Base-by-base conservation (phyloP, 2,329 filamentous ascomycete genomes). In the Penicillium sp. region DNA sequence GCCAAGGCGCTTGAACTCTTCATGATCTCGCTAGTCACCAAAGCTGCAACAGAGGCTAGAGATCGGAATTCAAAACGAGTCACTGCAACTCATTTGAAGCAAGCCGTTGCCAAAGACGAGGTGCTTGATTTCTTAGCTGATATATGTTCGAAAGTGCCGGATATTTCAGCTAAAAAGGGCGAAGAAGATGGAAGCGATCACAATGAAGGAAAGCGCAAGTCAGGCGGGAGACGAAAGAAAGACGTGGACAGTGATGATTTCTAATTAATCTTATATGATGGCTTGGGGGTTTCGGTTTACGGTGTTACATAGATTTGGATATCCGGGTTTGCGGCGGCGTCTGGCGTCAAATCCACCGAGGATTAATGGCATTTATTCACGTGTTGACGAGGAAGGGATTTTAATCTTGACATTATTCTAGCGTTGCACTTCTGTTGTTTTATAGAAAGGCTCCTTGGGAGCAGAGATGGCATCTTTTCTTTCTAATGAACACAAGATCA, bases 1-100 rank as follows among this genome's bases (percentile, higher is more conserved):
- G 90, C 90, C 64, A 97, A 97, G 78, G 94, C 94, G 16, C 81
- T 99, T 6, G 94, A 99, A 76, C 81, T 99, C 8, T 99, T 99
- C 71, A 99, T 99, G 94, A 91, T 97, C 61, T 87, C 90, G 43
- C 82, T 99, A 56, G 93, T 97, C 60, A 87, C 87, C 26, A 93
- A 92, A 70, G 91, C 92, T 57, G 91, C 94, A 48, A 84, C 88
- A 52, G 86, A 96, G 64, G 93, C 94, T 51, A 85, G 84, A 64
- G 83, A 88, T 59, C 90, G 89, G 71, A 89, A 87, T 61, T 92
- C 90, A 0, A 97, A 96, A 76, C 85, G 92, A 62, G 90, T 99
- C 63, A 91, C 91, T 16, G 90, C 92, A 1, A 81, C 87, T 56
- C 96, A 97, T 81, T 82, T 99, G 63, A 97, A 97, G 77, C 85